Conservation (phyloP, 805 yeast species). For the Starmerella stigmatis region DNA sequence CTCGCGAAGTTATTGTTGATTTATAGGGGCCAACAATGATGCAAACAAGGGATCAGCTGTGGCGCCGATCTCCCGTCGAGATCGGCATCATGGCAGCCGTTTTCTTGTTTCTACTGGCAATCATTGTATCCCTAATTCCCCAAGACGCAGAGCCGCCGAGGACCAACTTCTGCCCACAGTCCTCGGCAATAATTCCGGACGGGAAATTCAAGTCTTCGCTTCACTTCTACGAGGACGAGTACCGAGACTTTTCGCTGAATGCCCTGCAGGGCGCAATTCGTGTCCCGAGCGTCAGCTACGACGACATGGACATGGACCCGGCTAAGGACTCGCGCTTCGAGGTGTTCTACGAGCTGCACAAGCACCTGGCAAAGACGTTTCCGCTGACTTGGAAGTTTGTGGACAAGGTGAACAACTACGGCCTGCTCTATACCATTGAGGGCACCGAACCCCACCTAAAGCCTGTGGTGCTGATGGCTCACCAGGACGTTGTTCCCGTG, state of each 20-base stretch:
- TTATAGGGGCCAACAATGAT: not conserved
- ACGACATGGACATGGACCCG: conserved; percentile 38
- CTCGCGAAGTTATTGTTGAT: not conserved
- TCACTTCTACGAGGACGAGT: conserved; percentile 16
- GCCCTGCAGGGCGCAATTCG: conserved; percentile 44
- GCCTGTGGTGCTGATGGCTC: conserved; percentile 66
- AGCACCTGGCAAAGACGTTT: conserved; percentile 40
- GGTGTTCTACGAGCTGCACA: conserved; percentile 39
- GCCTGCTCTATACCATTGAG: conserved; percentile 54
- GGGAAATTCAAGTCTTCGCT: conserved; percentile 6
- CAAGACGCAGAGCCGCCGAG: conserved; percentile 10
- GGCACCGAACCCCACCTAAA: conserved; percentile 45
- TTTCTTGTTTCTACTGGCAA: conserved; percentile 16
- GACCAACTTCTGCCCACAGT: conserved; percentile 23
- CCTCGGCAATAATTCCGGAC: conserved; percentile 2
- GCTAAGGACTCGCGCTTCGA: conserved; percentile 44
- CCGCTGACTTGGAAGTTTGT: conserved; percentile 42
- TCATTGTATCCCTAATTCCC: conserved; percentile 21
- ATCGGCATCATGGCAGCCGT: conserved; percentile 21
- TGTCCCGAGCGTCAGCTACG: conserved; percentile 56
- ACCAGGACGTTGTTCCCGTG: conserved; percentile 75
- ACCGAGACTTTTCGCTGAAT: conserved; percentile 15
- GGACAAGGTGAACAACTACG: conserved; percentile 49
- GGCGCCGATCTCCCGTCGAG: conserved; percentile 22
- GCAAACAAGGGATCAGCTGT: not conserved